Evolutionary conservation across 495 filamentous ascomycete genomes (phyloP), one percentile per base, ranked within the genome.

Genomic region (Penicillium flavigenum): DNA sequence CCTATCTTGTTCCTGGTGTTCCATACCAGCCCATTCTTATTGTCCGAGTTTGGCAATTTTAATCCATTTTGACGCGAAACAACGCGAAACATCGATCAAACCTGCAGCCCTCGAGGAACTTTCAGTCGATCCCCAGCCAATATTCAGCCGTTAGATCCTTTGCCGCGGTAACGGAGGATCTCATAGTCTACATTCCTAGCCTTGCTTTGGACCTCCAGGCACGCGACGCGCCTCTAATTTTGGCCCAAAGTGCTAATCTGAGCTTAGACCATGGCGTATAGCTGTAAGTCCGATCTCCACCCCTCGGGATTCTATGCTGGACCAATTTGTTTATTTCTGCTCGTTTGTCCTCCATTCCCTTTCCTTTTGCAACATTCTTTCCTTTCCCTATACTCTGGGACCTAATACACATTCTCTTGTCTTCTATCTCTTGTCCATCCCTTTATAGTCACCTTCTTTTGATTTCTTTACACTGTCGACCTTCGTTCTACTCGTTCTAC

Each of bases 121-220:
- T n/a, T 5, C 10, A 47, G 58, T 4, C 62, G 62, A 62, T 65
- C 60, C 60, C 51, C 49, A 51, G 50, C 53, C 56, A 60, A 52
- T 47, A 60, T 67, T 53, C 52, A 64, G 65, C 58, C 58, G 29
- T 46, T 27, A 5, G 17, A 27, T 39, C 52, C 49, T 60, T 60
- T 61, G 62, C 63, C 61, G 45, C 62, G 73, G 73, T 71, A 73
- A 72, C 72, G 60, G 50, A 71, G 62, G 63, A 66, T 67, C 64
- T 62, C 61, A 72, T 72, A 72, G 68, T 70, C 64, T 72, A 69
- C 74, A 76, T 76, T 76, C 74, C 68, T 75, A 71, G 72, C 72
- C 71, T 75, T 74, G 72, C 71, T 69, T 74, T 43, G 61, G 53
- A 54, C 54, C 54, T 55, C 60, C 59, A 63, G 69, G 71, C 70